Evolutionary conservation across 345 rosid species (phyloP), one percentile per base, ranked within the genome.

Genomic region (Pseudoturritis turrita): DNA sequence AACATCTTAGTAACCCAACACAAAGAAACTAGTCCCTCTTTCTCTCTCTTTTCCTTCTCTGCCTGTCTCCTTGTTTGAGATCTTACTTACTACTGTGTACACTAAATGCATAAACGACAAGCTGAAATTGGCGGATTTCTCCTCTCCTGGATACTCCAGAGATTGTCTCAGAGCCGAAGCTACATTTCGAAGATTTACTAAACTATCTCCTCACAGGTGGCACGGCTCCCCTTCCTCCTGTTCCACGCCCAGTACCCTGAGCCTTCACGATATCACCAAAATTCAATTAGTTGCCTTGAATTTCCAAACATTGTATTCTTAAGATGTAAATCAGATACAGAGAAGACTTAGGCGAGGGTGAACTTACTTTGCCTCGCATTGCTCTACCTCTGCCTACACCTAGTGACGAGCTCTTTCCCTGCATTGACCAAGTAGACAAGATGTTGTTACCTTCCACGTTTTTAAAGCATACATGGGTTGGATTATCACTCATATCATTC

Each of bases 311-410:
- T 7, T 43, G 10, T 41, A 12, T 53, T 59, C 21, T 5, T 19
- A 28, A 52, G 18, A 5, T 12, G 39, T 44, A 59, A 54, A 47
- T 28, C 21, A 56, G 17, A 13, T 10, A 46, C 5, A 23, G 6
- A 26, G 4, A 71, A 22, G 26, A 58, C 18, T n/a, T 8, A 31
- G 4, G 5, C 3, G 15, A 26, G 17, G 29, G 70, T 3, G 39
- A 21, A 73, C 96, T 86, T 84, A 94, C 97, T 78, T 82, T 91
- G 75, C 86, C 96, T 52, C 96, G 86, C 96, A 89, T 89, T 8
- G 92, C 88, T 81, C 97, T 88, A 26, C 96, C 99, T 76, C 97
- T 84, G 62, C 97, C 98, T 77, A 88, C 86, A 70, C 99, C 99
- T 17, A 89, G 59, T 35, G 96, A 82, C 25, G 96, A 81, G 77